Conservation (phyloP, 495 filamentous ascomycete species). For the Penicillium pulvis region DNA sequence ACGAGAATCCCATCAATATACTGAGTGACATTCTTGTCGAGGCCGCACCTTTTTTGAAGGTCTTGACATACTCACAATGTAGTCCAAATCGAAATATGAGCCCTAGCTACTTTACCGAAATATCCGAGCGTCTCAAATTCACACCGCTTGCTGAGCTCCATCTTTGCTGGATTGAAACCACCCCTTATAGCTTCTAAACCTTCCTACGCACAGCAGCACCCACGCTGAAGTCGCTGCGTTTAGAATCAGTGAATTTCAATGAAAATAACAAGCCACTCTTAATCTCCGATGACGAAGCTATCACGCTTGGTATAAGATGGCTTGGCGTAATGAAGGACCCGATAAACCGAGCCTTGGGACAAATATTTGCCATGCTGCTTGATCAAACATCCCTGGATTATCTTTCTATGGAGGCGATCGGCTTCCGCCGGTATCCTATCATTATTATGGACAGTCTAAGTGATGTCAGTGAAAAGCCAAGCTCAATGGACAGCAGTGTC, state of each 20-base stretch:
- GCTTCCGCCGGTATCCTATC: no score
- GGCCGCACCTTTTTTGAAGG: not conserved
- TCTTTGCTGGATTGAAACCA: not conserved
- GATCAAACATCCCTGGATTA: no score
- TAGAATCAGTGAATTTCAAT: not conserved
- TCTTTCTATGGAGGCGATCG: no score
- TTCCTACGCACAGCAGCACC: not conserved
- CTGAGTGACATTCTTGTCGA: not conserved
- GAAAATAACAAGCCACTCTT: not conserved
- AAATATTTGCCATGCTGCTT: no score
- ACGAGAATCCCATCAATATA: not conserved
- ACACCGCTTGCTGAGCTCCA: not conserved
- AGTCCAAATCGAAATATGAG: not conserved
- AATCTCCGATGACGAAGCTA: no score
- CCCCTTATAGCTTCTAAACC: not conserved
- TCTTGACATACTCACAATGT: not conserved
- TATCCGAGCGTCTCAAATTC: not conserved
- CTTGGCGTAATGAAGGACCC: no score
- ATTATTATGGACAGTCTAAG: no score
- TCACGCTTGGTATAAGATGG: no score
- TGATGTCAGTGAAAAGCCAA: no score
- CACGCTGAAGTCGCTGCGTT: not conserved
- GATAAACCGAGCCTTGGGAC: no score
- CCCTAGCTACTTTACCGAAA: not conserved
- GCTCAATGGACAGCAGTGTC: no score